Conservation (phyloP, 345 rosid genomes). For the Eucalyptus polyanthemos region DNA sequence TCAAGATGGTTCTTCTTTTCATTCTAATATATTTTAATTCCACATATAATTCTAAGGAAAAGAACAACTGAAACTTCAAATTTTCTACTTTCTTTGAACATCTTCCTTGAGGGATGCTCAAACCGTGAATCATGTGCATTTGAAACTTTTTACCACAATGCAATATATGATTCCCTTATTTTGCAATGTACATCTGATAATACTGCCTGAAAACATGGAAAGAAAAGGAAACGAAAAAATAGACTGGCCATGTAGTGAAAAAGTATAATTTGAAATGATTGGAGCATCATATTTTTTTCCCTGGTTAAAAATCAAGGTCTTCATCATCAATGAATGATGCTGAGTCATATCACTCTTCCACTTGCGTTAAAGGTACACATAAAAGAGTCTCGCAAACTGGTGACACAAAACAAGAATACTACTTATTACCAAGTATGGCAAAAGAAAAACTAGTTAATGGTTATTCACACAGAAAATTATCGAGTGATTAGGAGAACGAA, state of each 20-base stretch:
- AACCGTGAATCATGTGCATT: not conserved
- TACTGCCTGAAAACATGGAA: not conserved
- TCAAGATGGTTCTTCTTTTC: not conserved
- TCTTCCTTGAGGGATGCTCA: not conserved
- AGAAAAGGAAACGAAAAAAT: not conserved
- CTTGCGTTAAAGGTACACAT: not conserved
- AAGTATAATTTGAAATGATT: not conserved
- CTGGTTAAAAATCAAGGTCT: not conserved
- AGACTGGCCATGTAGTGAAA: not conserved
- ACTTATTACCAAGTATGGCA: not conserved
- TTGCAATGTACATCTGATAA: not conserved
- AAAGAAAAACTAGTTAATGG: not conserved
- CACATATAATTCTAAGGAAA: not conserved
- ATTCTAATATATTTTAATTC: not conserved
- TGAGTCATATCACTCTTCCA: not conserved
- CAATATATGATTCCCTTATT: not conserved
- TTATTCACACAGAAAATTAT: not conserved
- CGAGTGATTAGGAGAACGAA: not conserved
- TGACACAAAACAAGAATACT: not conserved
- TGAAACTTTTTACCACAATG: not conserved
- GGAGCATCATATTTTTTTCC: not conserved
- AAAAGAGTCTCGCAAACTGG: not conserved
- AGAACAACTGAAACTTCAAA: not conserved
- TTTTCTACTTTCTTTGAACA: not conserved
- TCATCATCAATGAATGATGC: not conserved